phyloP scores from a whole-genome alignment of 2,329 filamentous ascomycete species.

The Fusarium dlaminii region DNA sequence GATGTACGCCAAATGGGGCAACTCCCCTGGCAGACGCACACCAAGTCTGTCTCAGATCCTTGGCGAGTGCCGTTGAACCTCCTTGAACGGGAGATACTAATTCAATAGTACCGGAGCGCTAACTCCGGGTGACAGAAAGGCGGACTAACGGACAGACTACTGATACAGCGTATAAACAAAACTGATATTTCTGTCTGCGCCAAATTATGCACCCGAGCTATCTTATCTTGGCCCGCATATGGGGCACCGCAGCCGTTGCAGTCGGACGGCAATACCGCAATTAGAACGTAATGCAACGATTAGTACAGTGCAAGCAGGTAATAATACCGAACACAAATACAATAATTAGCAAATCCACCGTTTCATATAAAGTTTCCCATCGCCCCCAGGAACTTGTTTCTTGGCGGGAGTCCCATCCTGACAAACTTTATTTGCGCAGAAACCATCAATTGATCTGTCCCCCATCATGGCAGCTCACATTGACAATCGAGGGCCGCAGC shows the following conservation, averaged over 20 bases:
- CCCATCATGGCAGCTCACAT: conserved; percentile 20
- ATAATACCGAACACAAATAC: not conserved
- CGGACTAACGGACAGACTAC: not conserved
- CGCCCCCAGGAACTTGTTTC: not conserved
- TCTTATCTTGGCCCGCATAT: conserved; percentile 20
- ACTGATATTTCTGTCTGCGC: not conserved
- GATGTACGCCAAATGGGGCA: not conserved
- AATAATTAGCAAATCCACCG: not conserved
- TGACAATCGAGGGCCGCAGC: conserved; percentile 45
- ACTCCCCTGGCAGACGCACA: not conserved
- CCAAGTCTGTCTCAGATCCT: not conserved
- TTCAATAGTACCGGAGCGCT: not conserved
- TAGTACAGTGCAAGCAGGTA: not conserved
- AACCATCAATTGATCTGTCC: not conserved
- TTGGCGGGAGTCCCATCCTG: conserved; percentile 5
- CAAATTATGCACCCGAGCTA: not conserved
- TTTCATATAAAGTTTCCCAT: conserved; percentile 11
- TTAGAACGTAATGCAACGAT: not conserved
- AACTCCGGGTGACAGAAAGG: not conserved
- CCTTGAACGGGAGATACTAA: not conserved
- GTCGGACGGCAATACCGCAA: not conserved
- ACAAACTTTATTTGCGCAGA: not conserved
- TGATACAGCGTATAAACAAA: accelerated
- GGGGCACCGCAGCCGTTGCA: conserved; percentile 36
- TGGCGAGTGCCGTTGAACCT: not conserved